phyloP scores from a whole-genome alignment of 345 rosid genomes.

The Iberis pinnata region DNA sequence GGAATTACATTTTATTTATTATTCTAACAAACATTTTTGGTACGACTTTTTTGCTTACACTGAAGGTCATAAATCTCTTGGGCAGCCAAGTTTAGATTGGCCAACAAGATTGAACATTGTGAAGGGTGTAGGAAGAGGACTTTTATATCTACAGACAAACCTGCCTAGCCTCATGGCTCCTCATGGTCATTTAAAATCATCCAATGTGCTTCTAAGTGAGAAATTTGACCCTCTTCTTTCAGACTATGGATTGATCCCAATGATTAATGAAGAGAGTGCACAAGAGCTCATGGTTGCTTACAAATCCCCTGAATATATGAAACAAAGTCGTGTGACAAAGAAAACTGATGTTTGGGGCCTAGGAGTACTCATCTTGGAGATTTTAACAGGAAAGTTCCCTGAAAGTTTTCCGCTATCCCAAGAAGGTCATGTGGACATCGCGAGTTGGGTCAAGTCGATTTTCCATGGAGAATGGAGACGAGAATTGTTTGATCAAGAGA shows the following conservation, averaged over 20 bases:
- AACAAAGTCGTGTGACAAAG: conserved; percentile 57
- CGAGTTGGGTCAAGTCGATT: conserved; percentile 42
- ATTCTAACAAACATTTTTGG: too few species aligned
- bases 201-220: conserved; percentile 57
- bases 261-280: conserved; percentile 70
- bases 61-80: conserved; percentile 48
- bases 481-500: conserved; percentile 53
- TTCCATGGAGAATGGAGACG: conserved; percentile 27
- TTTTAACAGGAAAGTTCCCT: conserved; percentile 60
- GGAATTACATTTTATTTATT: too few species aligned
- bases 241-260: conserved; percentile 67
- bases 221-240: conserved; percentile 53
- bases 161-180: conserved; percentile 65
- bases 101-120: conserved; percentile 54
- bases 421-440: conserved; percentile 38
- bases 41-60: too few species aligned
- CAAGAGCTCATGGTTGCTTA: conserved; percentile 82
- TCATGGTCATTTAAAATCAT: conserved; percentile 90
- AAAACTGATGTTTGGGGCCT: conserved; percentile 86
- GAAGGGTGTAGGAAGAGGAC: conserved; percentile 71
- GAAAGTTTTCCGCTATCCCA: conserved; percentile 41
- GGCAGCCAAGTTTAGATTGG: conserved; percentile 63
- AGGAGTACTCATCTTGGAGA: conserved; percentile 70
- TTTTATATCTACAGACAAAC: conserved; percentile 53
- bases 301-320: conserved; percentile 72